These are phyloP conservation scores for Spergularia marina DNA, from an alignment of 148 eudicot species.

Conservation along the genomic window DNA sequence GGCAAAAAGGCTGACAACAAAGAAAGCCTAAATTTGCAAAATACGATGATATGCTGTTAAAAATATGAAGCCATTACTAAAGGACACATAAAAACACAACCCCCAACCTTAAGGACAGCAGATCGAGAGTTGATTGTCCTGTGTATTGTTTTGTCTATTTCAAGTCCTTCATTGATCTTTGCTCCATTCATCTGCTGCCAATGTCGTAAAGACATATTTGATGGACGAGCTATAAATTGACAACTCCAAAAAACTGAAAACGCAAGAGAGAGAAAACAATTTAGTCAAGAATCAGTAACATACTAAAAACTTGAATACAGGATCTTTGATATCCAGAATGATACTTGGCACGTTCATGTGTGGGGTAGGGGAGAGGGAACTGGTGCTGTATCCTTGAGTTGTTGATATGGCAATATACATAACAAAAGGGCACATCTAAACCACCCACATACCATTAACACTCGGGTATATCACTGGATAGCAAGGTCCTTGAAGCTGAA, in stretches of 20 bases:
- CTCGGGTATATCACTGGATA: constrained; percentile 96
- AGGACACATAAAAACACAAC: constrained; percentile 10
- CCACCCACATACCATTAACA: constrained; percentile 62
- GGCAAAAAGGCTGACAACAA: constrained; percentile 1
- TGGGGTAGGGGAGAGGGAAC: background rate
- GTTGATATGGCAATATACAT: background rate
- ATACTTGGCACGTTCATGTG: background rate
- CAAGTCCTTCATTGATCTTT: constrained; percentile 60
- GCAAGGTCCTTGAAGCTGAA: constrained; percentile 97
- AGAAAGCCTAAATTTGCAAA: background rate
- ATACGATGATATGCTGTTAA: background rate
- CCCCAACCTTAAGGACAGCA: constrained; percentile 73
- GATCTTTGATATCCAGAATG: background rate
- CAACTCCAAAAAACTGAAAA: constrained; percentile 89
- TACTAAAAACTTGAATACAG: background rate
- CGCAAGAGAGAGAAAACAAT: constrained; percentile 12
- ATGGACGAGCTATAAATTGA: constrained; percentile 82
- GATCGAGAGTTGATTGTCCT: constrained; percentile 70
- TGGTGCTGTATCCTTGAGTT: background rate
- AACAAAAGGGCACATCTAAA: background rate
- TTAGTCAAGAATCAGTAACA: background rate
- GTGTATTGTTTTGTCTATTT: constrained; percentile 82
- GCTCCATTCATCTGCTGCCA: constrained; percentile 96
- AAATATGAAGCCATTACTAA: background rate
- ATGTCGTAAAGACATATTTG: constrained; percentile 72